Base-by-base conservation (phyloP, 257 asterid genomes). In the Datura wrightii region DNA sequence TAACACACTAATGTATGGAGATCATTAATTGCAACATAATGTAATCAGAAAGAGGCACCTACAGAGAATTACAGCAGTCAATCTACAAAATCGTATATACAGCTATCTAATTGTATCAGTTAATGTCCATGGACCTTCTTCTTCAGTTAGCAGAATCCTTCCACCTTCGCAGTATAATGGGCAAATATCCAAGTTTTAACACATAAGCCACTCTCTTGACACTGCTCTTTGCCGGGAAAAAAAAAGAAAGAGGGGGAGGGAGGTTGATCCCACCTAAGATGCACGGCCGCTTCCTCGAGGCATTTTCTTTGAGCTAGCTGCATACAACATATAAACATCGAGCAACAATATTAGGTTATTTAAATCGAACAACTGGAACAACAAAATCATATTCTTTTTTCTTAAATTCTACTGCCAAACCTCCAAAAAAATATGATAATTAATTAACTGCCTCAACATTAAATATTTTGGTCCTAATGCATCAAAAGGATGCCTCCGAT, bases 201-300 rank as follows among this genome's bases (percentile, higher is more conserved):
- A 52, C 59, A 72, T 37, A 82, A 60, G 36, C 79, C 74, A 13
- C 8, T 63, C 56, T n/a, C 71, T 41, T 15, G 58, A 60, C 19
- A 8, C 69, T 19, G 60, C 66, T 83, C 82, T 46, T 72, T 19
- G 56, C 62, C 5, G 41, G 7, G 15, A 18, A 24, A 18, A 31
- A 19, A 13, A 24, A 24, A 24, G 31, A 24, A 24, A 24, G 31
- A 24, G 31, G 31, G 31, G 31, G 31, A 24, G 31, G 9, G 24
- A 42, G 8, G 59, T 89, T 88, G 90, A 58, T 90, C 94, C 31
- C 31, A 24, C 31, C 90, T 90, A 91, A 9, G 84, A 37, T 18
- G 96, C 92, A 19, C 94, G 94, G 72, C 99, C 99, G 85, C 82
- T 93, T 36, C 97, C 99, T 39, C 98, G 98, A 70, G 98, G 99